Evolutionary conservation across 2,329 filamentous ascomycete genomes (phyloP).

Genomic region (Fusarium sambucinum): DNA sequence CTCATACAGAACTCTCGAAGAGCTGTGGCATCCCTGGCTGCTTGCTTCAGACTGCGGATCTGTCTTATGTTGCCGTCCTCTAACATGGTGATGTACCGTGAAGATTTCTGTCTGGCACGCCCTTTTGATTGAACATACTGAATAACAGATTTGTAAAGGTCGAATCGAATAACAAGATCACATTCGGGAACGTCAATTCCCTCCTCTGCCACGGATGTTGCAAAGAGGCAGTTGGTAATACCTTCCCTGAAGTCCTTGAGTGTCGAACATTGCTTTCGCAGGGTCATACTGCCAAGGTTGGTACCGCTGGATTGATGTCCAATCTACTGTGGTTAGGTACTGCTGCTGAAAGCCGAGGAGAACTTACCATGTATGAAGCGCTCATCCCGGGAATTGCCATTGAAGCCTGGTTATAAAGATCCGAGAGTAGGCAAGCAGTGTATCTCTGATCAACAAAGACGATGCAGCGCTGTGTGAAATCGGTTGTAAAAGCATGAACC

Average conservation of each 20-base stretch:
- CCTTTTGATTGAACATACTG: slow-evolving; percentile 95
- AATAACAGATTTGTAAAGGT: slow-evolving; percentile 89
- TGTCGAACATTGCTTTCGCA: slow-evolving; percentile 79
- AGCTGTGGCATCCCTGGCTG: slow-evolving; percentile 68
- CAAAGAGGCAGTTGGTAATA: slow-evolving; percentile 72
- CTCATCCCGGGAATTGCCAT: slow-evolving; percentile 70
- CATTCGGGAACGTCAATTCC: slow-evolving; percentile 77
- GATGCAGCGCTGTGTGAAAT: slow-evolving; percentile 71
- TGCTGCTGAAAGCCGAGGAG: rapidly evolving
- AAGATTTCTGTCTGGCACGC: slow-evolving; percentile 81
- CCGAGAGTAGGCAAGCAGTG: slow-evolving; percentile 78
- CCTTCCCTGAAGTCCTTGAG: slow-evolving; percentile 74
- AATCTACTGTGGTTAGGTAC: slow-evolving; percentile 45
- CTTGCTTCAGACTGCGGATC: slow-evolving; percentile 66
- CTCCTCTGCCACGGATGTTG: slow-evolving; percentile 76
- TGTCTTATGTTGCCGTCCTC: slow-evolving; percentile 77
- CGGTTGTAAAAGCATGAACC: slow-evolving; percentile 71
- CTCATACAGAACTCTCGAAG: slow-evolving; percentile 82
- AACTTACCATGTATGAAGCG: slow-evolving; percentile 71
- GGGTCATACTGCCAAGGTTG: slow-evolving; percentile 73
- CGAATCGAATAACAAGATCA: slow-evolving; percentile 79
- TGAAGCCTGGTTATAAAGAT: slow-evolving; percentile 70
- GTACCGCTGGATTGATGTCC: slow-evolving; percentile 50
- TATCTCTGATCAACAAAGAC: slow-evolving; percentile 86
- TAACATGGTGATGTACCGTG: slow-evolving; percentile 86